Base-by-base conservation (phyloP, 352 stramenopile genomes). In the Globisporangium solare region DNA sequence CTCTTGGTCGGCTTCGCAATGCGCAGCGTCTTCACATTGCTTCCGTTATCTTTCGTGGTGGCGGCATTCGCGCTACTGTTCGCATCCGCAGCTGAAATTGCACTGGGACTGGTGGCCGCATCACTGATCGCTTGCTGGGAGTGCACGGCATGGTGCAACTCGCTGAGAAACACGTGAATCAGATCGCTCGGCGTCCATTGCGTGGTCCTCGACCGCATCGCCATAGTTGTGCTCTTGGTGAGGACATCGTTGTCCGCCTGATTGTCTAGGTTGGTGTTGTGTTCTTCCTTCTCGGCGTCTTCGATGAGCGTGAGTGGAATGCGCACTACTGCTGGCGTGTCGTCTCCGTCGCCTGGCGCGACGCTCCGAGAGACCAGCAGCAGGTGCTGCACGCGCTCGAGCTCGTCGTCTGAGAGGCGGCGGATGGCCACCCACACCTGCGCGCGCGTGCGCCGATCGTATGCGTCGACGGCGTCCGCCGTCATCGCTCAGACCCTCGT, bases 361-460 rank as follows among this genome's bases (percentile, higher is more conserved):
- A 61, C 64, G 20, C 42, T 58, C 2, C 17, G 12, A 1, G 40
- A 12, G 13, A 42, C 48, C 24, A 65, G 45, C 11, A 66, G 40
- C 21, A 47, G 50, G 49, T 56, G 47, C 49, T 67, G 54, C 2
- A 60, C 17, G 15, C 17, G 18, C 42, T 49, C 32, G 24, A 70
- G 54, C 13, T 81, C 59, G 20, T 39, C 50, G 49, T 70, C 67
- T 14, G 66, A 68, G 22, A 80, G 57, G 20, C 17, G 27, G 10
- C 66, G 63, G 20, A 80, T 52, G 0, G 61, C 48, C n/a, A 52
- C 58, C 68, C 68, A 77, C 37, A 77, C 60, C 50, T 71, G 61
- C 39, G 48, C 54, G 48, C 49, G 41, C 47, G 57, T 56, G 24
- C 51, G 51, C 41, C 54, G 52, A 32, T 65, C 63, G 42, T 51